A percentile compares a stretch with the other conserved stretches of the same genome.
Conservation (phyloP, 2,329 filamentous ascomycete genomes). For the Xylariaceae sp. region DNA sequence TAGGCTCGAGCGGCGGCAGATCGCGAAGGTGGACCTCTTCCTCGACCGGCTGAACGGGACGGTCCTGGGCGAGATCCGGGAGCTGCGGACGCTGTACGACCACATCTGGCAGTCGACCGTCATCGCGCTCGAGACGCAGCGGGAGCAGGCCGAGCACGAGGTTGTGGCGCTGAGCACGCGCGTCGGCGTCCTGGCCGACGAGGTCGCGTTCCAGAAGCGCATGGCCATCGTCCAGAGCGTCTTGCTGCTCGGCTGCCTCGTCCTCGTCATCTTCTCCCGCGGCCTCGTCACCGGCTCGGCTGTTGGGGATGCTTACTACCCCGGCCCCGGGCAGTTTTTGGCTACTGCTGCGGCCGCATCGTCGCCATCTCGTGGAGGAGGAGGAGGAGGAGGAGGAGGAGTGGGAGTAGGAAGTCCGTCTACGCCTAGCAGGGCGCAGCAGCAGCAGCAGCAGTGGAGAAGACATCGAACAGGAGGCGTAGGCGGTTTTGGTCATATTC, state of each 20-base stretch:
- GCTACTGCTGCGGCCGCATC: too few species aligned
- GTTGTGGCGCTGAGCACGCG: constrained; percentile 75
- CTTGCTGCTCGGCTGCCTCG: constrained; percentile 78
- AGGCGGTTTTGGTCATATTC: too few species aligned
- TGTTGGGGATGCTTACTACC: constrained; percentile 29
- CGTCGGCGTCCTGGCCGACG: constrained; percentile 86
- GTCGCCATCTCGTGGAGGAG: too few species aligned
- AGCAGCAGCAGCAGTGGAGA: too few species aligned
- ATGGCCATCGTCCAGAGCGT: constrained; percentile 91
- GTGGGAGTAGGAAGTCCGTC: too few species aligned
- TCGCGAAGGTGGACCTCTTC: constrained; percentile 76
- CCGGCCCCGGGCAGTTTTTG: constrained; percentile 26
- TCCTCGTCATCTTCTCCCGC: constrained; percentile 75
- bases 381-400: too few species aligned
- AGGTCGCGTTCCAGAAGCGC: constrained; percentile 79
- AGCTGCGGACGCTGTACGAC: constrained; percentile 81
- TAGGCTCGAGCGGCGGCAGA: constrained; percentile 80
- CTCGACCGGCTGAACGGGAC: constrained; percentile 81
- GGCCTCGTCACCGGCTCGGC: constrained; percentile 34
- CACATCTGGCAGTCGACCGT: constrained; percentile 96
- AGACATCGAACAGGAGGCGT: too few species aligned
- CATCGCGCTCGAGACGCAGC: constrained; percentile 82
- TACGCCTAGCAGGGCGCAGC: too few species aligned
- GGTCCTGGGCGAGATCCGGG: constrained; percentile 73
- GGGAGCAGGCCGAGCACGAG: constrained; percentile 77